A percentile compares a stretch with the other conserved stretches of the same genome.
These are phyloP conservation scores for Micractinium conductrix DNA, from an alignment of 139 green algal genomes.

Conservation along the genomic window DNA sequence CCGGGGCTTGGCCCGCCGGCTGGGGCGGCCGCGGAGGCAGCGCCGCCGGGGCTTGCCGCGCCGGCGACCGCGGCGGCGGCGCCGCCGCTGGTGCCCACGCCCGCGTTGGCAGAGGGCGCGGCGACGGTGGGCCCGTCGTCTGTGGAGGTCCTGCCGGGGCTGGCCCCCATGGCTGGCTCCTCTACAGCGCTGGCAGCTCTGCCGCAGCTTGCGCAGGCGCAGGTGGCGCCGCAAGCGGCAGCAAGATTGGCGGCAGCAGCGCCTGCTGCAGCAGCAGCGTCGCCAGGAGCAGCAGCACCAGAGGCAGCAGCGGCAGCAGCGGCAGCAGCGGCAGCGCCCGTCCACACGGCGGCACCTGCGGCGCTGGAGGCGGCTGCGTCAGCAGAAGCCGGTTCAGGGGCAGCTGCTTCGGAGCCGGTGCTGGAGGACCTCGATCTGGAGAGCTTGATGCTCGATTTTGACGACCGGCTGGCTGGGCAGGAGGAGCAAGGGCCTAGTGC, in stretches of 20 bases:
- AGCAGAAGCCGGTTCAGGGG: not conserved
- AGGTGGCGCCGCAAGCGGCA: not conserved
- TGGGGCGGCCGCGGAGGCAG: not conserved
- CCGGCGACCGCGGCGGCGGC: not conserved
- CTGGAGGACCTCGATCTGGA: slow-evolving; percentile 8
- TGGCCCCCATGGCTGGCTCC: not conserved
- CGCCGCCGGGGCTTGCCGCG: not conserved
- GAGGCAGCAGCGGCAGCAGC: not conserved
- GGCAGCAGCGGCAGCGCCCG: not conserved
- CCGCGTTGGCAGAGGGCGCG: not conserved
- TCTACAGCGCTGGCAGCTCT: not conserved
- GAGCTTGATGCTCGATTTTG: slow-evolving; percentile 17
- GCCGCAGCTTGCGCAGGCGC: not conserved
- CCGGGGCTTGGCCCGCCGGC: no score
- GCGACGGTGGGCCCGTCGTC: not conserved
- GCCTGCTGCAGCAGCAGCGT: not conserved
- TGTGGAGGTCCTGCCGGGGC: not conserved
- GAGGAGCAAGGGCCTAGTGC: not conserved
- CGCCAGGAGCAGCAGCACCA: not conserved
- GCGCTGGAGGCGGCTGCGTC: not conserved
- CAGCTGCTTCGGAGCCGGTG: not conserved
- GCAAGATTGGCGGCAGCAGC: not conserved
- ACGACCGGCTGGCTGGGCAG: not conserved
- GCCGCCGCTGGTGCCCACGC: not conserved
- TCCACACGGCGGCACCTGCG: not conserved